phyloP scores from a whole-genome alignment of 2,329 filamentous ascomycete species.

The Sporothrix dimorphospora region DNA sequence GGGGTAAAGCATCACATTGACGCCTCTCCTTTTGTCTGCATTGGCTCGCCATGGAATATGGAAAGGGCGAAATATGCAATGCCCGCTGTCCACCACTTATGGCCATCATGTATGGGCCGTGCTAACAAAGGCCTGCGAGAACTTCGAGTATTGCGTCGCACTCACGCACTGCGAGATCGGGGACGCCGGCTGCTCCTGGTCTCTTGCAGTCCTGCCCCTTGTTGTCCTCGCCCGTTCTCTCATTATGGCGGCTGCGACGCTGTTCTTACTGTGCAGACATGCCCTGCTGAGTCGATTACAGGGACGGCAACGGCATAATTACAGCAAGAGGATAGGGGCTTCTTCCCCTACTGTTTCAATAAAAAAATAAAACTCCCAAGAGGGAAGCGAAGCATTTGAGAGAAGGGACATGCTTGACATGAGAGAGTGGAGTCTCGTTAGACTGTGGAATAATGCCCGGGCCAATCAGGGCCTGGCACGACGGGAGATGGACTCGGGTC shows the following conservation, averaged over 20 bases:
- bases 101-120: too few relatives aligned
- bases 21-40: slow-evolving; percentile 10
- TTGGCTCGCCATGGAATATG: background rate
- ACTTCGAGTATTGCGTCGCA: background rate
- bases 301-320: too few relatives aligned
- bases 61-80: background rate
- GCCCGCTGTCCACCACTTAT: background rate
- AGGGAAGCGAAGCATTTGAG: background rate
- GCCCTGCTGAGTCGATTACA: background rate
- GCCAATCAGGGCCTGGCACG: slow-evolving; percentile 13
- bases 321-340: too few relatives aligned
- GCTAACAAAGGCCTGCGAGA: background rate
- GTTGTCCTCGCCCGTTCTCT: background rate
- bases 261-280: background rate
- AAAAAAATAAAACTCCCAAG: too few relatives aligned
- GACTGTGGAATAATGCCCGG: background rate
- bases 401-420: background rate
- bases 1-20: background rate
- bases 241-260: background rate
- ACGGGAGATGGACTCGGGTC: slow-evolving; percentile 7
- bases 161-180: slow-evolving; percentile 25
- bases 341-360: too few relatives aligned
- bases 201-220: background rate
- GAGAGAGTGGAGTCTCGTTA: background rate
- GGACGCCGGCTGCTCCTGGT: slow-evolving; percentile 19